Evolutionary conservation across 2,329 filamentous ascomycete genomes (phyloP).

Genomic region (Nemania sp.): DNA sequence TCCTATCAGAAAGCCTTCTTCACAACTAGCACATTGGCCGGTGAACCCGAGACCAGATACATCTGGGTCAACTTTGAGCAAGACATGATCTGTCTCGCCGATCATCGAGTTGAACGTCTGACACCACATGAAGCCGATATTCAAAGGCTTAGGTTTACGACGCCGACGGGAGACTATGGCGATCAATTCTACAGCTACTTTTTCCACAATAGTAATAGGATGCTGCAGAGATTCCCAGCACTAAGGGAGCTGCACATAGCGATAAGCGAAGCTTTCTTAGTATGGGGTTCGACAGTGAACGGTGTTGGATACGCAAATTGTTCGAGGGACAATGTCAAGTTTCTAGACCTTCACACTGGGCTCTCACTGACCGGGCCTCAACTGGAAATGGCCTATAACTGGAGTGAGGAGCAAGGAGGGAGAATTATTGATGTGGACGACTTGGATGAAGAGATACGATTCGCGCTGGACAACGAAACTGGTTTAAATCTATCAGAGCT

Average conservation of each 20-base stretch:
- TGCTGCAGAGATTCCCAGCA: neutral
- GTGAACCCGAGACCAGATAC: conserved; percentile 1
- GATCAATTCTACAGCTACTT: neutral
- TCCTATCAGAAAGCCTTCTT: conserved; percentile 9
- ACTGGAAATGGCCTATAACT: neutral
- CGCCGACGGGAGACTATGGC: neutral
- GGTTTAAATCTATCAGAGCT: neutral
- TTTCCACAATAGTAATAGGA: neutral
- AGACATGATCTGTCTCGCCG: conserved; percentile 8
- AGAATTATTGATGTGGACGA: neutral
- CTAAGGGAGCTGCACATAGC: conserved; percentile 7
- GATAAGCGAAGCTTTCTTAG: neutral
- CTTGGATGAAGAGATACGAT: neutral
- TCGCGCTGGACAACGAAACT: neutral
- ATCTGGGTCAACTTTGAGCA: conserved; percentile 17
- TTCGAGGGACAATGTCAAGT: neutral
- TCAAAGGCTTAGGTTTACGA: conserved; percentile 3
- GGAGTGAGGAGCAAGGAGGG: neutral
- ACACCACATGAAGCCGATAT: neutral
- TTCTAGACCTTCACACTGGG: conserved; percentile 1
- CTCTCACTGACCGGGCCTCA: neutral
- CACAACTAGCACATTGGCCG: neutral
- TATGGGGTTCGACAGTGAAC: neutral
- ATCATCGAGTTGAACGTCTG: neutral
- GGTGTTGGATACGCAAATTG: neutral